Evolutionary conservation across 2,329 filamentous ascomycete species (phyloP).

Genomic region (Aureobasidium uvarum): DNA sequence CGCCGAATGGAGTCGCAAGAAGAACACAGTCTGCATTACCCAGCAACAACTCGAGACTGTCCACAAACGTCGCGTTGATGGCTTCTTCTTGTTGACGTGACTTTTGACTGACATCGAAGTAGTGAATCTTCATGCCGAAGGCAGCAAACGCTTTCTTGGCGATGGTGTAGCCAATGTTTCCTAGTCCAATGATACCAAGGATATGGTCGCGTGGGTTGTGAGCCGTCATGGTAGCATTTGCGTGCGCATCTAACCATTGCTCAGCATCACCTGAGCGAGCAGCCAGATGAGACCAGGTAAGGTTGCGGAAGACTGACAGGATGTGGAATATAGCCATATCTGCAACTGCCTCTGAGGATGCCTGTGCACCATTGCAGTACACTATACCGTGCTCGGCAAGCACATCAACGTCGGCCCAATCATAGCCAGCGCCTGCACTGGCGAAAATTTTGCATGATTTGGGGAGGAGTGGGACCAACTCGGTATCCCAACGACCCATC

Average conservation of each 20-base stretch:
- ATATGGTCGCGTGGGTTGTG: conserved; percentile 61
- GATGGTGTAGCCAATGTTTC: conserved; percentile 54
- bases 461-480: conserved; percentile 57
- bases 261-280: conserved; percentile 49
- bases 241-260: conserved; percentile 60
- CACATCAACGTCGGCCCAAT: conserved; percentile 61
- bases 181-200: conserved; percentile 68
- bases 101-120: conserved; percentile 59
- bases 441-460: conserved; percentile 57
- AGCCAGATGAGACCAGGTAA: conserved; percentile 62
- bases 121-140: conserved; percentile 67
- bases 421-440: conserved; percentile 62
- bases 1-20: conserved; percentile 58
- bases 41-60: conserved; percentile 53
- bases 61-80: conserved; percentile 56
- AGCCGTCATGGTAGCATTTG: conserved; percentile 57
- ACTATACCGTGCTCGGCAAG: conserved; percentile 63
- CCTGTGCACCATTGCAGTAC: conserved; percentile 71
- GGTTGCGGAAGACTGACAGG: conserved; percentile 65
- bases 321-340: conserved; percentile 69
- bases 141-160: conserved; percentile 57
- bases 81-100: conserved; percentile 45
- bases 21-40: conserved; percentile 58
- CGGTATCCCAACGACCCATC: conserved; percentile 62
- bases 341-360: conserved; percentile 69